Conservation (phyloP, 2,329 filamentous ascomycete genomes). For the Cladobotryum mycophilum region DNA sequence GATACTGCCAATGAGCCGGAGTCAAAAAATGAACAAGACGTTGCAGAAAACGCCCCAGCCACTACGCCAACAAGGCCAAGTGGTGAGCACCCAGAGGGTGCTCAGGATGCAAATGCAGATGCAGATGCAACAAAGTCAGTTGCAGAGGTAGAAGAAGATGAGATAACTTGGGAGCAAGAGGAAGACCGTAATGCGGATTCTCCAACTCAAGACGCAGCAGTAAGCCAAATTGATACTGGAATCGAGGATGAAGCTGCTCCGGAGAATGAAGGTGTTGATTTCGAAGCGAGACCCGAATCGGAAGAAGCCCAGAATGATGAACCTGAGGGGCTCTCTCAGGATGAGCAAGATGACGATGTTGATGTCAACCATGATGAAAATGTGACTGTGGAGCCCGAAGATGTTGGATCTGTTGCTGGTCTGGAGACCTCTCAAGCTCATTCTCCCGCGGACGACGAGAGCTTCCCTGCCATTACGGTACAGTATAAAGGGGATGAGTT, state of each 20-base stretch:
- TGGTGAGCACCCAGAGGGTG: background rate
- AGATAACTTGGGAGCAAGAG: slow-evolving; percentile 16
- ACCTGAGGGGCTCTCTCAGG: slow-evolving; percentile 11
- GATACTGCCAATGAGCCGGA: background rate
- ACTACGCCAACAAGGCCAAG: background rate
- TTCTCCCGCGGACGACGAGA: slow-evolving; percentile 10
- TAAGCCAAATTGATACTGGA: background rate
- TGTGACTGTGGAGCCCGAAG: slow-evolving; percentile 10
- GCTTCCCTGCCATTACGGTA: slow-evolving; percentile 34
- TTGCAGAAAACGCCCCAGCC: background rate
- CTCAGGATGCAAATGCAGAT: background rate
- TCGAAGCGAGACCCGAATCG: background rate
- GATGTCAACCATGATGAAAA: slow-evolving; percentile 29
- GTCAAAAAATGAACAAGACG: background rate
- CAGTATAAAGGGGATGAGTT: slow-evolving; percentile 39
- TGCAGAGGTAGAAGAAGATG: slow-evolving; percentile 11
- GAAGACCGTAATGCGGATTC: slow-evolving; percentile 10
- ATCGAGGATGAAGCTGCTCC: background rate
- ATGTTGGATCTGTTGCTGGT: slow-evolving; percentile 9
- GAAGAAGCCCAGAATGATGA: slow-evolving; percentile 12
- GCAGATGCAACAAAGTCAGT: background rate
- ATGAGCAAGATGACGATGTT: slow-evolving; percentile 26
- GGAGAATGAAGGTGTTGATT: background rate
- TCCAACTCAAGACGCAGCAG: background rate
- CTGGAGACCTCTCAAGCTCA: slow-evolving; percentile 6